Base-by-base conservation (phyloP, 2,329 filamentous ascomycete species). In the Epichloe brachyelytri region DNA sequence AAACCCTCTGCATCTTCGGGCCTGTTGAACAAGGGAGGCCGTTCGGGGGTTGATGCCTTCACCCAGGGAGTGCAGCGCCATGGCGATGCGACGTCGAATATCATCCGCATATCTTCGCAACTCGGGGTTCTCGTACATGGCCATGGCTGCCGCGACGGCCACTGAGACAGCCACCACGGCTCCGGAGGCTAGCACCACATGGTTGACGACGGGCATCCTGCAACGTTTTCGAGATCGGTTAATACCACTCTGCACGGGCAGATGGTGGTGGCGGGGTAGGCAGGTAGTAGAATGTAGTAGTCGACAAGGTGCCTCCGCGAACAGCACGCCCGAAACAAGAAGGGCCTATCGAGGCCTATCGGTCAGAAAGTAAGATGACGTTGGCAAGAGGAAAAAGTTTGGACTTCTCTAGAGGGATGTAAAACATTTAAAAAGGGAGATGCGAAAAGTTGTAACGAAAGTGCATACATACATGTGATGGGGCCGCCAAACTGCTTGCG, bases 1-100 rank as follows among this genome's bases (percentile, higher is more conserved):
- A 83, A 83, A 8, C 79, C 80, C 50, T 83, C 75, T 52, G 80
- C 80, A 63, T 84, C 80, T 62, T 84, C 80, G 48, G 80, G 80
- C 12, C 80, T 70, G 62, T 84, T 84, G 65, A 82, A 83, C 30
- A 77, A 65, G 51, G 80, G 80, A 56, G 78, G 68, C 33, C 68
- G 65, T 43, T 65, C 59, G 52, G 71, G 76, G 72, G 45, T 71
- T 68, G 63, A 82, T 74, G 56, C 71, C 73, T 51, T 83, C 78
- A 53, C 79, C 77, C 30, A 83, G 69, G 10, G 74, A 71, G 59
- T 82, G 76, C 14, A 83, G 65, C 46, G 79, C 78, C 40, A 82
- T 61, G 56, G 79, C 78, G 59, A 84, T 78, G 54, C 77, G 74
- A 53, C 79, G 75, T 53, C 80, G 78, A 52, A 82, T 69, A 61